Conservation (phyloP, 208 protist genomes). For the Trypanosoma vivax region DNA sequence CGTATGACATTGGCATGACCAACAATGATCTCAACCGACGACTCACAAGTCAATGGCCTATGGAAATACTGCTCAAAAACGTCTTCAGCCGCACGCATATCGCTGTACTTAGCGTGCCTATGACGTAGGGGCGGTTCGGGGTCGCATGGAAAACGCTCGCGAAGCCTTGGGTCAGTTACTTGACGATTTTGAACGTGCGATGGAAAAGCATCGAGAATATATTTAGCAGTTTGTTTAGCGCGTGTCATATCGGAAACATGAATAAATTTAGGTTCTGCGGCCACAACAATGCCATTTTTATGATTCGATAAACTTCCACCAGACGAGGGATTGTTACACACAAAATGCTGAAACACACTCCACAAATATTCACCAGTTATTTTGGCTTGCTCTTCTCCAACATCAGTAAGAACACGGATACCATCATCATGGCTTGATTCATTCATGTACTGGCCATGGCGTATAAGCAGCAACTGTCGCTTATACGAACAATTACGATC, state of each 20-base stretch:
- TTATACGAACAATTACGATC: slow-evolving; percentile 4
- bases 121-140: slow-evolving; percentile 24
- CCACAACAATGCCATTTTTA: slow-evolving; percentile 24
- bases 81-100: slow-evolving; percentile 38
- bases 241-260: slow-evolving; percentile 59
- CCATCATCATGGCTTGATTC: slow-evolving; percentile 29
- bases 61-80: slow-evolving; percentile 69
- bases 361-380: slow-evolving; percentile 50
- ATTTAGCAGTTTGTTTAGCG: slow-evolving; percentile 49
- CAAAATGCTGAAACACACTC: slow-evolving; percentile 18
- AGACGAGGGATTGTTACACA: neutral
- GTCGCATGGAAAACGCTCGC: slow-evolving; percentile 59
- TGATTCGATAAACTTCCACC: slow-evolving; percentile 5
- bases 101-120: slow-evolving; percentile 16
- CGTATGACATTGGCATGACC: slow-evolving; percentile 85
- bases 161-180: slow-evolving; percentile 33
- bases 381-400: slow-evolving; percentile 56
- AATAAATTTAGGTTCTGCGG: slow-evolving; percentile 22
- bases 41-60: slow-evolving; percentile 33
- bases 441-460: slow-evolving; percentile 81
- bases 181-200: slow-evolving; percentile 13
- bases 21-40: slow-evolving; percentile 63
- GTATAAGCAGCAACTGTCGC: slow-evolving; percentile 71
- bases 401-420: slow-evolving; percentile 32
- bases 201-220: slow-evolving; percentile 43